These are phyloP conservation scores for Conticribra guillardii DNA, from an alignment of 108 stramenopile species.

Conservation along the genomic window DNA sequence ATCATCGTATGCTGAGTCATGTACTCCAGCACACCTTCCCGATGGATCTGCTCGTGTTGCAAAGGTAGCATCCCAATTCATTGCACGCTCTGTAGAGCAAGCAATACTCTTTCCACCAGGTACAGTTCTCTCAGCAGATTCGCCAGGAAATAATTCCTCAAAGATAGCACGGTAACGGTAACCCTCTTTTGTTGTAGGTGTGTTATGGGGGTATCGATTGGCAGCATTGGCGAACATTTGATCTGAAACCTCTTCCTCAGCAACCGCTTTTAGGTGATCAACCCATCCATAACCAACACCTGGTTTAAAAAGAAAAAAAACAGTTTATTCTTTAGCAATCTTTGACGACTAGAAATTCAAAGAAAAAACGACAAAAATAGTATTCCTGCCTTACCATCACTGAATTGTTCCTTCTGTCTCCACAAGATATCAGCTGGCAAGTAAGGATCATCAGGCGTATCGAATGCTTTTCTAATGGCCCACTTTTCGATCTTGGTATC, in stretches of 20 bases:
- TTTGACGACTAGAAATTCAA: conserved; percentile 5
- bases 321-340: too few species aligned
- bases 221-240: conserved; percentile 90
- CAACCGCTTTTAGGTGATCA: conserved; percentile 90
- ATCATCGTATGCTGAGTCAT: conserved; percentile 90
- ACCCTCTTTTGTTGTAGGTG: conserved; percentile 98
- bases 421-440: conserved; percentile 96
- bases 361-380: not conserved
- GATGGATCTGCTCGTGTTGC: conserved; percentile 89
- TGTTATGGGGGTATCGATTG: conserved; percentile 97
- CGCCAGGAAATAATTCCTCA: conserved; percentile 96
- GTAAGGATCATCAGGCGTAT: conserved; percentile 98
- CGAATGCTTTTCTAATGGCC: conserved; percentile 97
- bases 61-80: conserved; percentile 94
- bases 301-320: too few species aligned
- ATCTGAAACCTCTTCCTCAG: conserved; percentile 92
- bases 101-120: conserved; percentile 98
- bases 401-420: conserved; percentile 99
- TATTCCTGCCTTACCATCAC: conserved; percentile 78
- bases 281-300: conserved; percentile 99
- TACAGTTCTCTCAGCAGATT: conserved; percentile 94
- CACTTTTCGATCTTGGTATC: conserved; percentile 95
- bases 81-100: conserved; percentile 97
- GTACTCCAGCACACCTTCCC: conserved; percentile 97
- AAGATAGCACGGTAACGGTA: conserved; percentile 97